Evolutionary conservation across 2,329 filamentous ascomycete species (phyloP).

Genomic region (Gnomoniopsis sp.): DNA sequence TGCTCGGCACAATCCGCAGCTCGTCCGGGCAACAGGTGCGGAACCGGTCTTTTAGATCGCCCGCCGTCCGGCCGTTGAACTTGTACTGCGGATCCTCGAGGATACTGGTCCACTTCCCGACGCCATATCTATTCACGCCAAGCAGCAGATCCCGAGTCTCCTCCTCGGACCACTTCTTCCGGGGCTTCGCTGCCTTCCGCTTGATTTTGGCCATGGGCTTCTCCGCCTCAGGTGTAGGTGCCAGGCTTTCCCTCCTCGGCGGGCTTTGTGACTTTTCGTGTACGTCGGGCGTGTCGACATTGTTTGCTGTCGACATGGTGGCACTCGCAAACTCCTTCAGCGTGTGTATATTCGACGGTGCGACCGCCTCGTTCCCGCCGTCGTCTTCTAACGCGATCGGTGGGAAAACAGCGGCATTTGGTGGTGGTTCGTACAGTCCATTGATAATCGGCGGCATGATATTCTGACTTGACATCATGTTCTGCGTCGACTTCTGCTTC

Average conservation of each 20-base stretch:
- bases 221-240: slow-evolving; percentile 28
- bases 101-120: slow-evolving; percentile 64
- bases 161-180: slow-evolving; percentile 62
- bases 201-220: slow-evolving; percentile 39
- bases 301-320: slow-evolving; percentile 17
- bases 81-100: slow-evolving; percentile 57
- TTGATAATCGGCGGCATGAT: slow-evolving; percentile 62
- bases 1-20: slow-evolving; percentile 41
- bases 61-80: slow-evolving; percentile 59
- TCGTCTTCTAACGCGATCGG: slow-evolving; percentile 58
- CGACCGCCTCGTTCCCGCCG: slow-evolving; percentile 37
- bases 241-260: not conserved
- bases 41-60: slow-evolving; percentile 64
- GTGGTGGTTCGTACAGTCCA: slow-evolving; percentile 59
- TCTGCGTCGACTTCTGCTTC: slow-evolving; percentile 57
- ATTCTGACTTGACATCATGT: slow-evolving; percentile 52
- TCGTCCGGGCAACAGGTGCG: slow-evolving; percentile 63
- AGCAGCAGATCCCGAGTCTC: slow-evolving; percentile 61
- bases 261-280: slow-evolving; percentile 12
- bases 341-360: slow-evolving; percentile 23
- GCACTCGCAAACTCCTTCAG: slow-evolving; percentile 37
- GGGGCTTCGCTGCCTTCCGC: slow-evolving; percentile 53
- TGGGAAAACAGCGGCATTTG: slow-evolving; percentile 59
- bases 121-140: slow-evolving; percentile 59
- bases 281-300: slow-evolving; percentile 23